Evolutionary conservation across 176 grass and related monocot genomes (phyloP).

Genomic region (Oryza nivara): DNA sequence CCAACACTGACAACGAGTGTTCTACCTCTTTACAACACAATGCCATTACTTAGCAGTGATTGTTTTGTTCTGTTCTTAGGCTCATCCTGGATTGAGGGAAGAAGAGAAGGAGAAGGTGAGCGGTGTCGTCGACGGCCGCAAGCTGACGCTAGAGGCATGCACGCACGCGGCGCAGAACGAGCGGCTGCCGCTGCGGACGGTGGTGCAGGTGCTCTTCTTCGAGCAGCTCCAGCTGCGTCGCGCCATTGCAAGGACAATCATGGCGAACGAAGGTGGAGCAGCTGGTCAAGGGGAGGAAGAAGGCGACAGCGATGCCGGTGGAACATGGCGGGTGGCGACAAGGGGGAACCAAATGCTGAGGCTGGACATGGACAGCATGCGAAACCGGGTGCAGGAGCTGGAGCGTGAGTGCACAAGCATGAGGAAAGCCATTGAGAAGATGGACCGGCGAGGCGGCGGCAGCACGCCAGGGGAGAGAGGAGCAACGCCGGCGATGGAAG

Average conservation of each 20-base stretch:
- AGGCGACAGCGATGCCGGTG: constrained; percentile 28
- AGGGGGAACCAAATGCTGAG: constrained; percentile 90
- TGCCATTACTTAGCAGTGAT: neutral
- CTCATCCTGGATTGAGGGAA: constrained; percentile 69
- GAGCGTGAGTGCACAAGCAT: constrained; percentile 92
- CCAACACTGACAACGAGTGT: neutral
- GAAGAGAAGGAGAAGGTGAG: constrained; percentile 93
- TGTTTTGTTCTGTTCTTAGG: constrained; percentile 40
- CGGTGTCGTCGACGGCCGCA: constrained; percentile 79
- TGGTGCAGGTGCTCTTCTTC: constrained; percentile 98
- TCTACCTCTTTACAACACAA: neutral
- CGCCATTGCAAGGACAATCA: constrained; percentile 75
- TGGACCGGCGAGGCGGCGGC: constrained; percentile 55
- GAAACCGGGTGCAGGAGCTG: constrained; percentile 84
- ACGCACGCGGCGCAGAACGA: constrained; percentile 96
- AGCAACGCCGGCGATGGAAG: constrained; percentile 30
- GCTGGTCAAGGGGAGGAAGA: constrained; percentile 54
- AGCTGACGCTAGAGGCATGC: constrained; percentile 94
- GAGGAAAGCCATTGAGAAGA: constrained; percentile 87
- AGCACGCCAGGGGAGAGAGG: neutral
- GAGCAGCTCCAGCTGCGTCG: constrained; percentile 97
- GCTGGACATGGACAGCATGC: constrained; percentile 99
- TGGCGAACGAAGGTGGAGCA: constrained; percentile 55
- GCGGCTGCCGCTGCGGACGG: constrained; percentile 78
- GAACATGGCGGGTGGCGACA: constrained; percentile 57